Conservation (phyloP, 2,329 filamentous ascomycete genomes). For the Fusarium graminum region DNA sequence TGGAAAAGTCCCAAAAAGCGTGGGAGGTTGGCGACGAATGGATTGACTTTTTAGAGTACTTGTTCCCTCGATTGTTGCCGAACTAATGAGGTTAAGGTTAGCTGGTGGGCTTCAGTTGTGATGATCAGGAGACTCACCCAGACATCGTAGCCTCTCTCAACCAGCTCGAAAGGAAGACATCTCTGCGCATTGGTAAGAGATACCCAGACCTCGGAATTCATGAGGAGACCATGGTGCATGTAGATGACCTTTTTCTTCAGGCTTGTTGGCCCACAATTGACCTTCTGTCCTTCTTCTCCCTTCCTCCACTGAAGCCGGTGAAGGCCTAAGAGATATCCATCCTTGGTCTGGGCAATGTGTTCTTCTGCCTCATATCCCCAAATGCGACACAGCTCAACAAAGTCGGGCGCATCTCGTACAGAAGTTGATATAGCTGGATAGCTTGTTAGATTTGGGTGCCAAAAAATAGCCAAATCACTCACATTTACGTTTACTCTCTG, state of each 20-base stretch:
- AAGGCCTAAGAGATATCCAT: constrained; percentile 91
- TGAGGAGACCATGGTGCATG: constrained; percentile 93
- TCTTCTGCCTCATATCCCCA: constrained; percentile 96
- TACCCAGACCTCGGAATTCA: constrained; percentile 99
- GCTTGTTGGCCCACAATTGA: constrained; percentile 78
- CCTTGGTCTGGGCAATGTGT: constrained; percentile 92
- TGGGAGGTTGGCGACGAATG: constrained; percentile 78
- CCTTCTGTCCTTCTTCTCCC: constrained; percentile 81
- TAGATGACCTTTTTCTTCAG: constrained; percentile 89
- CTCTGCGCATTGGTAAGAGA: constrained; percentile 88
- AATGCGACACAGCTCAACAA: constrained; percentile 90
- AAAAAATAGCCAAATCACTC: constrained; percentile 52
- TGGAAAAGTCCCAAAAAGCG: constrained; percentile 97
- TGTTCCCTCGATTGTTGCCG: constrained; percentile 98
- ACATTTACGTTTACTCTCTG: constrained; percentile 76
- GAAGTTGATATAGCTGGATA: constrained; percentile 74
- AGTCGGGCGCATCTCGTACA: constrained; percentile 89
- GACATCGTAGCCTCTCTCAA: constrained; percentile 93
- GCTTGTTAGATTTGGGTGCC: constrained; percentile 64
- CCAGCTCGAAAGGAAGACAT: constrained; percentile 88
- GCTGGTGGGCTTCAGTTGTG: constrained; percentile 10
- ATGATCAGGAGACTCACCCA: constrained; percentile 72
- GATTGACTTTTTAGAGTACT: constrained; percentile 96
- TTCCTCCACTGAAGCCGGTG: constrained; percentile 87
- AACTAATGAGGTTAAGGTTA: constrained; percentile 66